Percentiles rank a stretch among this genome's conserved stretches.
Evolutionary conservation across 225 moss, liverwort and hornwort genomes (phyloP).

Genomic region (Takakia lepidozioides): DNA sequence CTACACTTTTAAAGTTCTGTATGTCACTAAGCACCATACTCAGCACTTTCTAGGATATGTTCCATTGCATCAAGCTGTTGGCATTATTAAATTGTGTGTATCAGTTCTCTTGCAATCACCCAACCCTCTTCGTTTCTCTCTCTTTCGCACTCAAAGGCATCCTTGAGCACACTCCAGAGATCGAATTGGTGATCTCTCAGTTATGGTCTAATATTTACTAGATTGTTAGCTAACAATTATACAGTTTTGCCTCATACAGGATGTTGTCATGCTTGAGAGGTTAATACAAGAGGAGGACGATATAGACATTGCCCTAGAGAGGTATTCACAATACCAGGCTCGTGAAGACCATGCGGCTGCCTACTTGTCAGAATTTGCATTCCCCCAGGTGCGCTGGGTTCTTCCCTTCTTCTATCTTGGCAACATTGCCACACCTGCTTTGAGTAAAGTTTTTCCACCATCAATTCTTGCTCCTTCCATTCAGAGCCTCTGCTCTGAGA

Average conservation of each 20-base stretch:
- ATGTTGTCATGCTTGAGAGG: slow-evolving; percentile 32
- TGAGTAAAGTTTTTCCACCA: slow-evolving; percentile 32
- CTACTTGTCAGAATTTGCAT: slow-evolving; percentile 43
- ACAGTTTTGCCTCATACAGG: too few relatives aligned
- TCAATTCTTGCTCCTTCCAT: slow-evolving; percentile 49
- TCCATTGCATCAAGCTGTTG: too few relatives aligned
- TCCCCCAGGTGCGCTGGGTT: slow-evolving; percentile 48
- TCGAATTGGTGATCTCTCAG: too few relatives aligned
- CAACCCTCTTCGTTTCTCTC: too few relatives aligned
- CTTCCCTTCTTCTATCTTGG: slow-evolving; percentile 48
- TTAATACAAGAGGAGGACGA: slow-evolving; percentile 22
- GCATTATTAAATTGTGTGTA: too few relatives aligned
- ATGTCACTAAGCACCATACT: slow-evolving; percentile 28
- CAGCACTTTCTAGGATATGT: too few relatives aligned
- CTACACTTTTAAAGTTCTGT: slow-evolving; percentile 43
- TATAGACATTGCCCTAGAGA: slow-evolving; percentile 25
- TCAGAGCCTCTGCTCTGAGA: slow-evolving; percentile 54
- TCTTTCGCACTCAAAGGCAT: too few relatives aligned
- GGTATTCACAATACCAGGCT: slow-evolving; percentile 31
- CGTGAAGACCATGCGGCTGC: slow-evolving; percentile 46
- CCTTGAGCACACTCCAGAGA: too few relatives aligned
- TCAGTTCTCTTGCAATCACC: too few relatives aligned
- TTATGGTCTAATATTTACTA: too few relatives aligned
- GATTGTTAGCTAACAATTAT: too few relatives aligned
- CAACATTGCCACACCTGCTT: slow-evolving; percentile 28